Base-by-base conservation (phyloP, 179 eudicot genomes). In the Silene noctiflora region DNA sequence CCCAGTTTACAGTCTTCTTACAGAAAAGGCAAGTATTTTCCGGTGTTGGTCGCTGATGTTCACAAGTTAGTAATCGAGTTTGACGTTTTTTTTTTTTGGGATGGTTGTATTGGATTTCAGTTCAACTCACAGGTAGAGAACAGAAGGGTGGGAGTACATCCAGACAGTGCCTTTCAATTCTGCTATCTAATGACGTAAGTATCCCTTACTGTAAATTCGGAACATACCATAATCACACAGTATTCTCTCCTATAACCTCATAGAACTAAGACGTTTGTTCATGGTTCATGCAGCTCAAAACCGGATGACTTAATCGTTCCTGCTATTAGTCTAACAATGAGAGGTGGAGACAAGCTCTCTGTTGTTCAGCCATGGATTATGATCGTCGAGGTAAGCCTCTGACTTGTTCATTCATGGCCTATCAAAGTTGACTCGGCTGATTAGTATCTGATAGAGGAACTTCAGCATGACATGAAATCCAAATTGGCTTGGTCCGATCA, bases 1-100 rank as follows among this genome's bases (percentile, higher is more conserved):
- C 29, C 97, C 98, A 14, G 89, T 90, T 64, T 94, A 90, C 79
- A 72, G 91, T 31, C 55, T 83, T 82, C 33, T 92, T 13, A 27
- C 91, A 12, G 85, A 86, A 56, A 76, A 78, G 79, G 98, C 83
- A 84, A 84, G 95, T 83, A 39, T 17, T 20, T 6, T 55, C 2
- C n/a, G 19, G 17, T 63, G 17, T 17, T 64, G 9, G 42, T 25
- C 33, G 6, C 17, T n/a, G 20, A 31, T 20, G 62, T 17, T 56
- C 62, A 12, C 19, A 21, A 7, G 7, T 12, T 14, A 7, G 9
- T 20, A 46, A 65, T 46, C 11, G 53, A 10, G 39, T 69, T 42
- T 66, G 22, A 77, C 29, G 2, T 58, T 69, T 56, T 53, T 53
- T 13, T 53, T 53, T 25, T n/a, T n/a, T n/a, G n/a, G 10, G 4